Conservation (phyloP, 306 rosid genomes). For the Lithocarpus polystachyus region DNA sequence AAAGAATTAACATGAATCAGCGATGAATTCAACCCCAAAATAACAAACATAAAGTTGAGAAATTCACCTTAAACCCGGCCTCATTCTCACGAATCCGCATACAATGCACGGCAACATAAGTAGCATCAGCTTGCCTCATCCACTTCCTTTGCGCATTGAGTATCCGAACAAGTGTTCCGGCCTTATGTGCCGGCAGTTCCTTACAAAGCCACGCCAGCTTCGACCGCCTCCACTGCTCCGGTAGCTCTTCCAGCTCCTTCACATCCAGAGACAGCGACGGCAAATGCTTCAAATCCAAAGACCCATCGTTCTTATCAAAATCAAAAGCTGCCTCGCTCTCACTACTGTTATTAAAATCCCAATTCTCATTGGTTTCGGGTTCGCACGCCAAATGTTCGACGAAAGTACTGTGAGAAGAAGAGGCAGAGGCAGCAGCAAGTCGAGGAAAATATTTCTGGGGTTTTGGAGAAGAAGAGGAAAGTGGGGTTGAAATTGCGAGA, state of each 20-base stretch:
- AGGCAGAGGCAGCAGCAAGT: slow-evolving; percentile 4
- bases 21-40: not conserved
- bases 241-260: slow-evolving; percentile 49
- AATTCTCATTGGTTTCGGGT: slow-evolving; percentile 18
- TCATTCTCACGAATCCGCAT: slow-evolving; percentile 86
- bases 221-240: slow-evolving; percentile 64
- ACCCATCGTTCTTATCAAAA: slow-evolving; percentile 22
- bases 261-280: slow-evolving; percentile 41
- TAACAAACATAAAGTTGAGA: not conserved
- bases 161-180: slow-evolving; percentile 44
- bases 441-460: not conserved
- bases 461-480: not conserved
- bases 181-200: slow-evolving; percentile 50
- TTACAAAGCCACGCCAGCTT: slow-evolving; percentile 65
- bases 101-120: slow-evolving; percentile 76
- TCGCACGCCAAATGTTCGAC: slow-evolving; percentile 31
- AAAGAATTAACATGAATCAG: not conserved
- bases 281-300: slow-evolving; percentile 38
- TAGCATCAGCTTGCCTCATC: slow-evolving; percentile 64
- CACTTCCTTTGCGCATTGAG: slow-evolving; percentile 86
- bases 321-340: slow-evolving; percentile 31
- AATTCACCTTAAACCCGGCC: slow-evolving; percentile 56
- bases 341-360: not conserved
- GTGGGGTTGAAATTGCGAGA: not conserved
- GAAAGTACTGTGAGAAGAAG: slow-evolving; percentile 13